Evolutionary conservation across 2,329 filamentous ascomycete genomes (phyloP), one percentile per base, ranked within the genome.

Genomic region (Botrytis fragariae): DNA sequence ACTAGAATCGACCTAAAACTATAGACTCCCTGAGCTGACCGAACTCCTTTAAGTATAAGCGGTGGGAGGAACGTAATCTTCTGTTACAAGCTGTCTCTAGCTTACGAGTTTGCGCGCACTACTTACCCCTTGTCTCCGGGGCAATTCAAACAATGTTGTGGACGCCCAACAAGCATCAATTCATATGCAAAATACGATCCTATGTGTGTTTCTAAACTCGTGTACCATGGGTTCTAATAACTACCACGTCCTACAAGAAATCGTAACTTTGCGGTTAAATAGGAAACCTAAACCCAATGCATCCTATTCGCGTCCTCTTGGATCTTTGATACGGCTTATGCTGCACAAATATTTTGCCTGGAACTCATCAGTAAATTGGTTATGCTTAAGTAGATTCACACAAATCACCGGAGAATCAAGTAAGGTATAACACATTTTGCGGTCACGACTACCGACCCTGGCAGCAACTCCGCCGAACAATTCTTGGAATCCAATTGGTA

Each of bases 81-180:
- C 51, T 1, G 12, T 14, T n/a, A n/a, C 5, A n/a, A 29, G 29
- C 6, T 54, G 4, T 1, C 48, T n/a, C 7, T n/a, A 1, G 5
- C 4, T 54, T n/a, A 16, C 48, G 25, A n/a, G 25, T 7, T 29
- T 54, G 25, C 51, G 12, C 25, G 12, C 25, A 29, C 25, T 29
- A 16, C 25, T 54, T 12, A 8, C 25, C 4, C 25, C 51, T 54
- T 54, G 12, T 6, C 51, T 14, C 51, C 3, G 51, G 6, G 5
- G 16, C 2, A 1, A 54, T 29, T 16, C 3, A 16, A 14, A n/a
- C 12, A 14, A n/a, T n/a, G 4, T 16, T 54, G 25, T 29, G 25
- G 12, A 4, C 29, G 0, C 51, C 51, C 3, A 54, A 16, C 16
- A 0, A 0, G 1, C n/a, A 54, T 7, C 14, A 29, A 29, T 4